A percentile compares a stretch with the other conserved stretches of the same genome.
These are phyloP conservation scores for Dendrostoma leiphaemia DNA, from an alignment of 2,329 filamentous ascomycete species.

Conservation along the genomic window DNA sequence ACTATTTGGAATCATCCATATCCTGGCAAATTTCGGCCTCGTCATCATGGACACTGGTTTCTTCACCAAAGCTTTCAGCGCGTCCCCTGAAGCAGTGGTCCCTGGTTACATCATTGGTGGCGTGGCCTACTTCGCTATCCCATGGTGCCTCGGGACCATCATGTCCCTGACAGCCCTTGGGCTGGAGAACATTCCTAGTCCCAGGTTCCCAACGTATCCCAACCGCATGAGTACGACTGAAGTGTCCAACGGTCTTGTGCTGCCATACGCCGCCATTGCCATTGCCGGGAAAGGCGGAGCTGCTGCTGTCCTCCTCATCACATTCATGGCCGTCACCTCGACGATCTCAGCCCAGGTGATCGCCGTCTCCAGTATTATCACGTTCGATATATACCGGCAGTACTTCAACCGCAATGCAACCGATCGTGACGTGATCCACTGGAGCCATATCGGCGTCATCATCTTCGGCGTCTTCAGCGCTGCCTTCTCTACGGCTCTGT, in stretches of 20 bases:
- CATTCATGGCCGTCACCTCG: slow-evolving; percentile 75
- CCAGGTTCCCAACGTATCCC: slow-evolving; percentile 51
- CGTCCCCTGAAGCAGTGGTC: slow-evolving; percentile 43
- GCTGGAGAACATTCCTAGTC: slow-evolving; percentile 41
- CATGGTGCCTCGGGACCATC: slow-evolving; percentile 51
- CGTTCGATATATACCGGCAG: slow-evolving; percentile 51
- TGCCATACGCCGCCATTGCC: slow-evolving; percentile 68
- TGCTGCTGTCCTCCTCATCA: slow-evolving; percentile 63
- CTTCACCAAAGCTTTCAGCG: slow-evolving; percentile 52
- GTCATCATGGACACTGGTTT: slow-evolving; percentile 55
- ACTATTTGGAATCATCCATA: slow-evolving; percentile 48
- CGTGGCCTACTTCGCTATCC: slow-evolving; percentile 52
- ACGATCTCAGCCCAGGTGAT: slow-evolving; percentile 52
- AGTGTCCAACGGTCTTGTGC: slow-evolving; percentile 65
- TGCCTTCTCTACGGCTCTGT: slow-evolving; percentile 48
- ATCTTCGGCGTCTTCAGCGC: slow-evolving; percentile 51
- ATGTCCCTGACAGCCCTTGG: slow-evolving; percentile 47
- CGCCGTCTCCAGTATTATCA: slow-evolving; percentile 51
- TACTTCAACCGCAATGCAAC: slow-evolving; percentile 46
- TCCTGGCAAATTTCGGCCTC: slow-evolving; percentile 48
- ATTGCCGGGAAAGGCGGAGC: slow-evolving; percentile 70
- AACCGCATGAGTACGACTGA: slow-evolving; percentile 46
- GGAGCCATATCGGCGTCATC: slow-evolving; percentile 51
- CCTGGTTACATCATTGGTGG: slow-evolving; percentile 52
- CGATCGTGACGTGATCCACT: slow-evolving; percentile 47